These are phyloP conservation scores for Orbilia brochopaga DNA, from an alignment of 2,329 filamentous ascomycete species.

Conservation along the genomic window DNA sequence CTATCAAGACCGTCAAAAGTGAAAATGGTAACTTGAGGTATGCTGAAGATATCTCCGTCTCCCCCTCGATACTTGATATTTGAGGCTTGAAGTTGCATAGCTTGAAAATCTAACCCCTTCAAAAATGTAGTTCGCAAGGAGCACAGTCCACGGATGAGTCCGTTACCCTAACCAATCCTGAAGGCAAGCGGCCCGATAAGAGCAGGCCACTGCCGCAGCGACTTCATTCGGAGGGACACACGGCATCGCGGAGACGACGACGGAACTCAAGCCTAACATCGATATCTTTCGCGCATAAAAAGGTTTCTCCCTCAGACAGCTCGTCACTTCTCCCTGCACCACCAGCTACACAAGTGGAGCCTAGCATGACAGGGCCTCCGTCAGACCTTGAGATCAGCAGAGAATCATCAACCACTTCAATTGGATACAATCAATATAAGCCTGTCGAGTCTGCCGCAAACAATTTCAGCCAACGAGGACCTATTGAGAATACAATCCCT, in stretches of 20 bases:
- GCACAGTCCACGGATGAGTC: not conserved
- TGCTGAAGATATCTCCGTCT: not conserved
- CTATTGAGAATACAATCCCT: not conserved
- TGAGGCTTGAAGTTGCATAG: not conserved
- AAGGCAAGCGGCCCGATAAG: constrained; percentile 9
- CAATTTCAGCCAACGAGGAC: constrained; percentile 13
- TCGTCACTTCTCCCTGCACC: not conserved
- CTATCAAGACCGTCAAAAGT: constrained; percentile 21
- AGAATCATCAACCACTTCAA: constrained; percentile 1
- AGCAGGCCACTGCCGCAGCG: not conserved
- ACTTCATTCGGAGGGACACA: constrained; percentile 1
- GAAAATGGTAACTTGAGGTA: constrained; percentile 13
- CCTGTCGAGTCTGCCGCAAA: not conserved
- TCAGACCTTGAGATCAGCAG: not conserved
- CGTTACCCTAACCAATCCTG: not conserved
- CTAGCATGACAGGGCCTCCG: not conserved
- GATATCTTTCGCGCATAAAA: constrained; percentile 1
- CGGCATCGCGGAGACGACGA: constrained; percentile 6
- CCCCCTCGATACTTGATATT: not conserved
- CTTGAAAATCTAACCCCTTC: not conserved
- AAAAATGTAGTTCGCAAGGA: not conserved
- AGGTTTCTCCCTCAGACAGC: not conserved
- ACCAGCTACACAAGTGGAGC: not conserved
- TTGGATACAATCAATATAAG: constrained; percentile 4
- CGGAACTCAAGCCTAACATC: constrained; percentile 13